phyloP scores from a whole-genome alignment of 2,329 filamentous ascomycete genomes.

The Fusarium brevicatenulatum region DNA sequence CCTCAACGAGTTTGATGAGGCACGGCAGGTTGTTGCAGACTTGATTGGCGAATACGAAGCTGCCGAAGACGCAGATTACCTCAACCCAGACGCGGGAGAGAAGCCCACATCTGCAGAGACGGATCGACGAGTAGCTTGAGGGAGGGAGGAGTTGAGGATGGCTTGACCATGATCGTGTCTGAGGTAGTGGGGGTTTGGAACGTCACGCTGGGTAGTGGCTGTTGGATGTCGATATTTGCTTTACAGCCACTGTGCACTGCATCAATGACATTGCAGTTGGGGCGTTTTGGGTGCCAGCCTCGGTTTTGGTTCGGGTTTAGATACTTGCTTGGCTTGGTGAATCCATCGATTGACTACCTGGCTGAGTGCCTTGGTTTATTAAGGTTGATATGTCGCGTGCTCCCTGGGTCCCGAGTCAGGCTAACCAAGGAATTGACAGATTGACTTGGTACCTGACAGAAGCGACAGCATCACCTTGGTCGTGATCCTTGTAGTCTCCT shows the following conservation, averaged over 20 bases:
- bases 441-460: constrained; percentile 6
- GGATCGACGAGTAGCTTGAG: constrained; percentile 59
- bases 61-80: constrained; percentile 88
- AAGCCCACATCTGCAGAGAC: constrained; percentile 63
- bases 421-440: constrained; percentile 11
- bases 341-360: neutral
- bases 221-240: constrained; percentile 33
- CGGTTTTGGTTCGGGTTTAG: constrained; percentile 19
- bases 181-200: constrained; percentile 11
- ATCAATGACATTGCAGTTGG: neutral
- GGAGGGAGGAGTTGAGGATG: neutral
- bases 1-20: constrained; percentile 93
- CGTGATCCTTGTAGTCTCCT: constrained; percentile 12
- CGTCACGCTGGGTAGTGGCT: constrained; percentile 27
- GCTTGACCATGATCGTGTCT: neutral
- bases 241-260: constrained; percentile 14
- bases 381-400: constrained; percentile 10
- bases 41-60: constrained; percentile 96
- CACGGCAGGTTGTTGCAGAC: constrained; percentile 89
- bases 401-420: neutral
- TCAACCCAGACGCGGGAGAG: constrained; percentile 75
- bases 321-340: neutral
- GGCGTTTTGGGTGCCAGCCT: constrained; percentile 35
- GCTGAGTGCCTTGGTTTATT: constrained; percentile 4
- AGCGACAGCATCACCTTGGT: constrained; percentile 12